Evolutionary conservation across 1,284 basidiomycete genomes (phyloP).

Genomic region (Xerocomus nothofagi): DNA sequence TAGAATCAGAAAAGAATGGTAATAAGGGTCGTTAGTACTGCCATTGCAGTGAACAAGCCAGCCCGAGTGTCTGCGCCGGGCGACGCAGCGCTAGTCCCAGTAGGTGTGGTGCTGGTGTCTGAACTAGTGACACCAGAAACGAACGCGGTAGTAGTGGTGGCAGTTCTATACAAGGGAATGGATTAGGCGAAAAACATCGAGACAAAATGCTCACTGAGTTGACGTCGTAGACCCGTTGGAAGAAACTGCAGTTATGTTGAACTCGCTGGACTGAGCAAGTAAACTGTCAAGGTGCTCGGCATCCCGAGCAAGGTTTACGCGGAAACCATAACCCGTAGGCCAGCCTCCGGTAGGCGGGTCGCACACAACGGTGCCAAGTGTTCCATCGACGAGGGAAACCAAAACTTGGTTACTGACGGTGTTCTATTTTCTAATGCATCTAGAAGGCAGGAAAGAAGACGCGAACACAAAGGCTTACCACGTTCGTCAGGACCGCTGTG

Average conservation of each 20-base stretch:
- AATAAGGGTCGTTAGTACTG: conserved; percentile 32
- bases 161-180: conserved; percentile 18
- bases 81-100: conserved; percentile 32
- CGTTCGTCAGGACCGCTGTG: conserved; percentile 65
- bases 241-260: conserved; percentile 47
- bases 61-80: conserved; percentile 24
- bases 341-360: conserved; percentile 60
- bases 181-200: conserved; percentile 2
- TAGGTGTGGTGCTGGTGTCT: conserved; percentile 25
- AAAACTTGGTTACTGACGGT: conserved; percentile 43
- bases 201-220: conserved; percentile 20
- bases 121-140: conserved; percentile 24
- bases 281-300: conserved; percentile 47
- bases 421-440: conserved; percentile 27
- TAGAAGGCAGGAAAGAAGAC: background rate
- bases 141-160: conserved; percentile 20
- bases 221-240: conserved; percentile 19
- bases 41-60: conserved; percentile 32
- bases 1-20: conserved; percentile 19
- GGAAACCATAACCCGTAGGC: conserved; percentile 55
- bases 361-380: conserved; percentile 36
- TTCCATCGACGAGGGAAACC: conserved; percentile 49
- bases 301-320: conserved; percentile 67
- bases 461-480: conserved; percentile 39
- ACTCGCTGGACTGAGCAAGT: conserved; percentile 63